Conservation (phyloP, 148 eudicot species). For the Selenicereus undatus region DNA sequence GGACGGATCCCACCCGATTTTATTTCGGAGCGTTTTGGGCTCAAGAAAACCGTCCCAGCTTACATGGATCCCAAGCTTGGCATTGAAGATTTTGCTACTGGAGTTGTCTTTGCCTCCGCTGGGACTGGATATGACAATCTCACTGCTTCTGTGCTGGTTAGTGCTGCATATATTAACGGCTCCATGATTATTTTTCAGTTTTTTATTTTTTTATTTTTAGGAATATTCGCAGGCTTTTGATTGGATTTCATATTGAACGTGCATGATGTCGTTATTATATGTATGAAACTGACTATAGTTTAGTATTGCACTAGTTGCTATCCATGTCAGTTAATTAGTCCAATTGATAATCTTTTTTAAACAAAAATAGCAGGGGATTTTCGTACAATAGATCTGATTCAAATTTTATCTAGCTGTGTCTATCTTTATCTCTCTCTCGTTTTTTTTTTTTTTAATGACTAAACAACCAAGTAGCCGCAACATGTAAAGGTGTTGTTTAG, state of each 20-base stretch:
- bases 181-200: too few relatives aligned
- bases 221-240: background rate
- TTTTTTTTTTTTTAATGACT: too few relatives aligned
- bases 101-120: constrained; percentile 92
- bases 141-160: constrained; percentile 81
- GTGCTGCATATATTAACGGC: constrained; percentile 15
- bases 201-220: background rate
- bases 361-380: too few relatives aligned
- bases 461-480: too few relatives aligned
- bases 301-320: background rate
- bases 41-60: constrained; percentile 71
- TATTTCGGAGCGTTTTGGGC: constrained; percentile 63
- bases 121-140: constrained; percentile 88
- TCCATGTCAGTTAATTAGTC: too few relatives aligned
- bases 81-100: constrained; percentile 69
- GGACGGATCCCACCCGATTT: constrained; percentile 82
- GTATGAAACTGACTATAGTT: background rate
- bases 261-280: background rate
- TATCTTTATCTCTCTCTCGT: too few relatives aligned
- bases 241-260: background rate
- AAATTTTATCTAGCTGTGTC: too few relatives aligned
- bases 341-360: too few relatives aligned
- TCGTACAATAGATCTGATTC: too few relatives aligned
- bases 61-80: constrained; percentile 62
- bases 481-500: too few relatives aligned